phyloP scores from a whole-genome alignment of 1,284 basidiomycete genomes.

The Vanrija sp. region DNA sequence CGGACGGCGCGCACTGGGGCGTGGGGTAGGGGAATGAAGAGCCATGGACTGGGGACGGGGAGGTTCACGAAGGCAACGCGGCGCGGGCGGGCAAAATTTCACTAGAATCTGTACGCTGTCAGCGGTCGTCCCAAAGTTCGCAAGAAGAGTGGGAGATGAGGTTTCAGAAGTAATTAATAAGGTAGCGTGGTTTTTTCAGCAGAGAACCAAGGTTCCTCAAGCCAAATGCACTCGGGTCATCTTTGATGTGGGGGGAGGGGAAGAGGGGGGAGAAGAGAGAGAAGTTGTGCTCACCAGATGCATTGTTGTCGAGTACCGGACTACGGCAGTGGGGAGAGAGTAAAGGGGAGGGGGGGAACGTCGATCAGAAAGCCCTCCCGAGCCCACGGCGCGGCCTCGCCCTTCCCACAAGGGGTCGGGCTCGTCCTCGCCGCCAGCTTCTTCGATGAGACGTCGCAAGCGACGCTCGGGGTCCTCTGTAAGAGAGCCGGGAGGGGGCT shows the following conservation, averaged over 20 bases:
- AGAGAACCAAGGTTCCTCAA: conserved; percentile 37
- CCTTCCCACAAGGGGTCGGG: conserved; percentile 23
- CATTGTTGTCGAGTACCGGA: neutral
- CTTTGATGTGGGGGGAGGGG: conserved; percentile 11
- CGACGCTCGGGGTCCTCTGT: conserved; percentile 39
- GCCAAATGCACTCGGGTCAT: conserved; percentile 51
- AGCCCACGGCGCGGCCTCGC: conserved; percentile 33
- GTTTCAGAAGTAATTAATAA: conserved; percentile 39
- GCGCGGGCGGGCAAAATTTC: neutral
- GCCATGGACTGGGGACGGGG: too few relatives aligned
- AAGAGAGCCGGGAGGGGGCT: conserved; percentile 46
- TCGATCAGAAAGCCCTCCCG: conserved; percentile 49
- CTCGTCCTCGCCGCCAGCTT: conserved; percentile 41
- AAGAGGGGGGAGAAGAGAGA: conserved; percentile 7
- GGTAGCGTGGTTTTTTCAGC: conserved; percentile 51
- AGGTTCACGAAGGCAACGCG: neutral
- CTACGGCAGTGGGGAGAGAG: conserved; percentile 1
- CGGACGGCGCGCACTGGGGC: neutral
- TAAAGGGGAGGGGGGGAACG: conserved; percentile 13
- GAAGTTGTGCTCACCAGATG: conserved; percentile 34
- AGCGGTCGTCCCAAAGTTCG: neutral
- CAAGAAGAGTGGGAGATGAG: neutral
- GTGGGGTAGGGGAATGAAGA: neutral
- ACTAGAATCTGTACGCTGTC: neutral
- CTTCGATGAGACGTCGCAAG: conserved; percentile 38